Conservation (phyloP, 2,329 filamentous ascomycete species). For the Epichloe typhina region DNA sequence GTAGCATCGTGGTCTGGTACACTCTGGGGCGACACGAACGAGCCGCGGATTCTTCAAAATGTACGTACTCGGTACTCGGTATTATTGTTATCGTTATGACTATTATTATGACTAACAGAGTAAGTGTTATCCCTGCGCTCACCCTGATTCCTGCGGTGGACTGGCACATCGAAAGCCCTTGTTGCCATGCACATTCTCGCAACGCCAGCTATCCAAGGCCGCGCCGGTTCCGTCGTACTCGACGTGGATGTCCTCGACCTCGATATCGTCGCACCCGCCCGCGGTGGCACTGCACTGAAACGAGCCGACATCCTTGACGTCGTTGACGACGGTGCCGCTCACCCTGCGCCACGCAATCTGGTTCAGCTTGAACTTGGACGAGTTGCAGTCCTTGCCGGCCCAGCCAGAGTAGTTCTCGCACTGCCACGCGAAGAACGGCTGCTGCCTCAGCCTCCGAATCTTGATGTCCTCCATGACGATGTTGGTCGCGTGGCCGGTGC, state of each 20-base stretch:
- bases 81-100: no score
- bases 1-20: no score
- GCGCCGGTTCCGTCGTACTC: slow-evolving; percentile 7
- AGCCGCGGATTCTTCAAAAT: no score
- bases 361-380: slow-evolving; percentile 18
- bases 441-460: slow-evolving; percentile 13
- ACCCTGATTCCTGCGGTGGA: not conserved
- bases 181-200: slow-evolving; percentile 14
- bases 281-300: slow-evolving; percentile 20
- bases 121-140: no score
- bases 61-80: no score
- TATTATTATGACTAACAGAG: no score
- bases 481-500: slow-evolving; percentile 27
- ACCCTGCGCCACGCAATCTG: slow-evolving; percentile 16
- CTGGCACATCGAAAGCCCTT: slow-evolving; percentile 14
- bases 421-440: slow-evolving; percentile 22
- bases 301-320: slow-evolving; percentile 13
- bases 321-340: slow-evolving; percentile 15
- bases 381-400: slow-evolving; percentile 21
- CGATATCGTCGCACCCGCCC: slow-evolving; percentile 19
- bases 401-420: slow-evolving; percentile 23
- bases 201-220: slow-evolving; percentile 13
- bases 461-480: slow-evolving; percentile 19
- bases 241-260: slow-evolving; percentile 14
- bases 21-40: no score